phyloP scores from a whole-genome alignment of 2,329 filamentous ascomycete genomes.

The Beauveria varroae region DNA sequence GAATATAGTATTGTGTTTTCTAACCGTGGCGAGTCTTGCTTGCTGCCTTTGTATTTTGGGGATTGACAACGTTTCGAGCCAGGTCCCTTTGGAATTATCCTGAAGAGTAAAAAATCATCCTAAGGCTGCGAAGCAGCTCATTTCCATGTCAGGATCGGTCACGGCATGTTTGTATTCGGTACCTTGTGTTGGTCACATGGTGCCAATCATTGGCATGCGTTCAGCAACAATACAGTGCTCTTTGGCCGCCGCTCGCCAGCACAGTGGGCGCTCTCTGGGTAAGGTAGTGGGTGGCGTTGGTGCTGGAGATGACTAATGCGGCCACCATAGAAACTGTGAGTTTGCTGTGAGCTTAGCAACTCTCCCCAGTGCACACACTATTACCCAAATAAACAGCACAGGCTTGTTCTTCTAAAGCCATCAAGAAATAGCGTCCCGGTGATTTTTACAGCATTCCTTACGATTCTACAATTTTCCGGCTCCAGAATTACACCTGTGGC shows the following conservation, averaged over 20 bases:
- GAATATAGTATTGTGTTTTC: slow-evolving; percentile 5
- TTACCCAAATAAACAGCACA: slow-evolving; percentile 7
- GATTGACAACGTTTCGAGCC: too few relatives aligned
- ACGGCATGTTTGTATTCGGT: too few relatives aligned
- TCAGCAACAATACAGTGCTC: background rate
- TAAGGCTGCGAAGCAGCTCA: too few relatives aligned
- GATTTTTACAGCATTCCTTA: background rate
- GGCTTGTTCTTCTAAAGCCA: background rate
- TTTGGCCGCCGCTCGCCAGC: background rate
- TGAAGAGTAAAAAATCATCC: too few relatives aligned
- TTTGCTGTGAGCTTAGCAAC: slow-evolving; percentile 9
- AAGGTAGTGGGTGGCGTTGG: background rate
- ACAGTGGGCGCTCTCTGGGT: background rate
- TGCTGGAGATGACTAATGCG: slow-evolving; percentile 12
- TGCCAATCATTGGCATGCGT: background rate
- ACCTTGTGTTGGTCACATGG: background rate
- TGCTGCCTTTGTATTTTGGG: background rate
- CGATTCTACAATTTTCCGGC: background rate
- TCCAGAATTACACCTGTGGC: background rate
- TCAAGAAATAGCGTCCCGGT: background rate
- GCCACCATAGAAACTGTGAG: slow-evolving; percentile 10
- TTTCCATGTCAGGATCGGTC: too few relatives aligned
- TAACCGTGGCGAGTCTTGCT: background rate
- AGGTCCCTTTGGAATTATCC: too few relatives aligned
- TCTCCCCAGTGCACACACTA: slow-evolving; percentile 13